phyloP scores from a whole-genome alignment of 2,329 filamentous ascomycete species.

The Polytolypa hystricis region DNA sequence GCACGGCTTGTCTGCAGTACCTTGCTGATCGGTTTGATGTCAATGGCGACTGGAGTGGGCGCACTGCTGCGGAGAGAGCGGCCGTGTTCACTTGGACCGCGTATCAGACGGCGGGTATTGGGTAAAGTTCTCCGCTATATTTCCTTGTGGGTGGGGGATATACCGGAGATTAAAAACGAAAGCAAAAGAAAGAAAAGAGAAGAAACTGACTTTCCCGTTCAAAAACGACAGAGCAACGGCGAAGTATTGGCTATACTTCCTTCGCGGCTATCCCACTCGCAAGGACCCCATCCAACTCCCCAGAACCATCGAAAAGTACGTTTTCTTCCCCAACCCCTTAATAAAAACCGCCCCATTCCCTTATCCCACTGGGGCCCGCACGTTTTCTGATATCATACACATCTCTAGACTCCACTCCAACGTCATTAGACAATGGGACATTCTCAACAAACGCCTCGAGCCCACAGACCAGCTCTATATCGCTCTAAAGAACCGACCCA shows the following conservation, averaged over 20 bases:
- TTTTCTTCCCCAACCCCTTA: no score
- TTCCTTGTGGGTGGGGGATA: background rate
- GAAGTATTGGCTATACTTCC: conserved; percentile 29
- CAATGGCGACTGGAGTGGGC: conserved; percentile 21
- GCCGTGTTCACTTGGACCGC: conserved; percentile 23
- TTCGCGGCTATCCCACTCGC: conserved; percentile 18
- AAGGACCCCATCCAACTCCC: conserved; percentile 15
- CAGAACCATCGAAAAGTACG: conserved; percentile 16
- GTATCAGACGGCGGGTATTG: conserved; percentile 28
- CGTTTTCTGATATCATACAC: no score
- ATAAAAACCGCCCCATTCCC: background rate
- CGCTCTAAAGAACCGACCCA: conserved; percentile 25
- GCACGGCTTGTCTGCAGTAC: conserved; percentile 30
- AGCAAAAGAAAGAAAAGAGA: no score
- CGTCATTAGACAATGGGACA: conserved; percentile 19
- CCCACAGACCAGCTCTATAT: conserved; percentile 21
- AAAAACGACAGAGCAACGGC: conserved; percentile 19
- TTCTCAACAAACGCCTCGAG: conserved; percentile 17
- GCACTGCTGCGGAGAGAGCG: conserved; percentile 18
- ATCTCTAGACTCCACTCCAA: conserved; percentile 18
- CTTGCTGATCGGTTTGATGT: conserved; percentile 23
- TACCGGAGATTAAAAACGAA: no score
- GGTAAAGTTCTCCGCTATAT: conserved; percentile 13
- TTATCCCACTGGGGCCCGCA: no score
- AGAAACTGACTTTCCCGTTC: no score